These are phyloP conservation scores for Hymenotorrendiella dingleyae DNA, from an alignment of 2,329 filamentous ascomycete species.

Conservation along the genomic window DNA sequence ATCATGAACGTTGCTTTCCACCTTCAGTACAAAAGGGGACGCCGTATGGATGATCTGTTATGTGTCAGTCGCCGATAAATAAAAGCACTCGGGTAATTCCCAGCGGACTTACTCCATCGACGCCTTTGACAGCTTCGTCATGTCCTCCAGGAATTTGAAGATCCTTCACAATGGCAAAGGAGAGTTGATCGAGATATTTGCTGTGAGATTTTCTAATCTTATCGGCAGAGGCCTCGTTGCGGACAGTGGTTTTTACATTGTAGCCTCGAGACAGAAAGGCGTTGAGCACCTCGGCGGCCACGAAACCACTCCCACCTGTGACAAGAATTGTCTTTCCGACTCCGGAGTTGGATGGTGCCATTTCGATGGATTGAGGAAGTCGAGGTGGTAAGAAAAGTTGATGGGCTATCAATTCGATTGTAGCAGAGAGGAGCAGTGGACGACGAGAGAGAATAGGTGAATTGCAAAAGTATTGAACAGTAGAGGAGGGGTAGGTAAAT, in stretches of 20 bases:
- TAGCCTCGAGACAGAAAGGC: conserved; percentile 33
- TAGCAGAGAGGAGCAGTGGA: too few species aligned
- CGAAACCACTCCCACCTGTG: conserved; percentile 41
- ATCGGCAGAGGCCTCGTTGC: conserved; percentile 39
- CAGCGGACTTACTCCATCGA: conserved; percentile 53
- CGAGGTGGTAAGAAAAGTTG: too few species aligned
- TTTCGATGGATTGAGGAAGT: too few species aligned
- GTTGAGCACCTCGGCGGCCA: conserved; percentile 45
- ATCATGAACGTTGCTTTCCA: conserved; percentile 30
- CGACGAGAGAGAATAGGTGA: too few species aligned
- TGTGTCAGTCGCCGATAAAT: background rate
- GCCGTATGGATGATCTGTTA: conserved; percentile 58
- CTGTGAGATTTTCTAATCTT: conserved; percentile 36
- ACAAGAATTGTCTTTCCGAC: conserved; percentile 22
- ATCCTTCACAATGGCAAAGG: conserved; percentile 56
- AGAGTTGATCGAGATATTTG: conserved; percentile 31
- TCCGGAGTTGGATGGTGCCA: conserved; percentile 10
- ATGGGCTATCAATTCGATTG: too few species aligned
- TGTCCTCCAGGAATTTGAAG: conserved; percentile 66
- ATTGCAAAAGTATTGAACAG: too few species aligned
- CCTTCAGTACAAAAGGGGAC: conserved; percentile 40
- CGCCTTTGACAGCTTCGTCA: conserved; percentile 48
- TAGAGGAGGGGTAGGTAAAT: too few species aligned
- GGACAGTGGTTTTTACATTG: conserved; percentile 39
- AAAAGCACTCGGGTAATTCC: too few species aligned